Percentiles rank a stretch among this genome's conserved stretches.
Evolutionary conservation across 257 asterid genomes (phyloP).

Genomic region (Ajuga chamaepitys): DNA sequence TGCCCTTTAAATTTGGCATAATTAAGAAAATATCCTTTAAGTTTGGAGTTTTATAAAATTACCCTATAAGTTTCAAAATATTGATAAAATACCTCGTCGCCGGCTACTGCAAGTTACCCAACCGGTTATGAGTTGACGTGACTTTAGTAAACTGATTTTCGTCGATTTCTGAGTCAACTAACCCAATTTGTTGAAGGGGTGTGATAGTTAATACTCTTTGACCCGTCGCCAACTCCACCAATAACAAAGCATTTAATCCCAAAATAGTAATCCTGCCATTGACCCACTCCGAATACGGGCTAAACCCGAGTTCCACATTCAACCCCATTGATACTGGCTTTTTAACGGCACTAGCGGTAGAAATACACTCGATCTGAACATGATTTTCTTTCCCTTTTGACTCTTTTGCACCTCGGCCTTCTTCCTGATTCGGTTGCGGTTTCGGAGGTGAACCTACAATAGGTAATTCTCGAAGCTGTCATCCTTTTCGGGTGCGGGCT

Average conservation of each 20-base stretch:
- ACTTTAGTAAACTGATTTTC: too few relatives aligned
- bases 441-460: constrained; percentile 57
- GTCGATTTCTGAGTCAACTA: too few relatives aligned
- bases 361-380: constrained; percentile 47
- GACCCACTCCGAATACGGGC: constrained; percentile 70
- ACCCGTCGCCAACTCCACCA: constrained; percentile 94
- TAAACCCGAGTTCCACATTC: constrained; percentile 87
- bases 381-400: constrained; percentile 51
- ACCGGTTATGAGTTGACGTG: too few relatives aligned
- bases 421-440: constrained; percentile 76
- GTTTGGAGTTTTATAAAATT: too few relatives aligned
- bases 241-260: constrained; percentile 66
- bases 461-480: constrained; percentile 71
- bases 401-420: constrained; percentile 69
- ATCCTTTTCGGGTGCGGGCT: constrained; percentile 26
- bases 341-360: constrained; percentile 77
- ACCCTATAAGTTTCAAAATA: too few relatives aligned
- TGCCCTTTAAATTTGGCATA: too few relatives aligned
- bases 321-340: constrained; percentile 64
- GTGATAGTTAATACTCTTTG: constrained; percentile 76
- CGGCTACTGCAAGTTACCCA: too few relatives aligned
- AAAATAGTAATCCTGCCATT: constrained; percentile 73
- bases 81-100: too few relatives aligned
- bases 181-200: constrained; percentile 77
- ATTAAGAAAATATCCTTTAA: too few relatives aligned